phyloP scores from a whole-genome alignment of 2,329 filamentous ascomycete genomes.

The Nigrospora osmanthi region DNA sequence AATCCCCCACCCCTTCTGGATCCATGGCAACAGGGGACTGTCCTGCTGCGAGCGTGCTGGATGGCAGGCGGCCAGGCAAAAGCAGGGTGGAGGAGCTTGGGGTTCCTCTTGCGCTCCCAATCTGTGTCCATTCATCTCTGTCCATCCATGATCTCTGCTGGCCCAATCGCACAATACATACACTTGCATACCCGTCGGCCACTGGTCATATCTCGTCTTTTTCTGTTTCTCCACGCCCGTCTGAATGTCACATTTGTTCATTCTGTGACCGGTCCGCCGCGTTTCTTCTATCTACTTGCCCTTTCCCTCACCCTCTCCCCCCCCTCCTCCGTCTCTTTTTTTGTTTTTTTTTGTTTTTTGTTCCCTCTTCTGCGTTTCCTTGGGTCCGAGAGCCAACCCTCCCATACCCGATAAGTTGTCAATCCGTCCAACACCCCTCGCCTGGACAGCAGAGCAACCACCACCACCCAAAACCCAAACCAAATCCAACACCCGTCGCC shows the following conservation, averaged over 20 bases:
- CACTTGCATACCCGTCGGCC: conserved; percentile 5
- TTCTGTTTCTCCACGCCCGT: neutral
- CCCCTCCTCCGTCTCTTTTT: neutral
- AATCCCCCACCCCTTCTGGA: conserved; percentile 6
- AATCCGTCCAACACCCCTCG: neutral
- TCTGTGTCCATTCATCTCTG: conserved; percentile 2
- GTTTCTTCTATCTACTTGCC: too few relatives aligned
- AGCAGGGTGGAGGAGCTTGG: too few relatives aligned
- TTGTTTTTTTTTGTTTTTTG: too few relatives aligned
- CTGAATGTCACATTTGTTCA: conserved; percentile 1
- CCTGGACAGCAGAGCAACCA: neutral
- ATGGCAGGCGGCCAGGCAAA: neutral
- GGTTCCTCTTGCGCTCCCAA: neutral
- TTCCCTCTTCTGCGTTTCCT: neutral
- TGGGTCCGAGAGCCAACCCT: neutral
- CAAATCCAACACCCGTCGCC: too few relatives aligned
- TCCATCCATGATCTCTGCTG: conserved; percentile 3
- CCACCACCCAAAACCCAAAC: neutral
- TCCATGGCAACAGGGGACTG: neutral
- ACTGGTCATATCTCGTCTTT: conserved; percentile 5
- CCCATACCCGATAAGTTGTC: neutral
- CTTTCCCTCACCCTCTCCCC: neutral
- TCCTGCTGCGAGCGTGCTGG: neutral
- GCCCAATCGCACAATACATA: conserved; percentile 6
- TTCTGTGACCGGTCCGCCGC: neutral